Evolutionary conservation across 2,329 filamentous ascomycete genomes (phyloP).

Genomic region (Tolypocladium paradoxum): DNA sequence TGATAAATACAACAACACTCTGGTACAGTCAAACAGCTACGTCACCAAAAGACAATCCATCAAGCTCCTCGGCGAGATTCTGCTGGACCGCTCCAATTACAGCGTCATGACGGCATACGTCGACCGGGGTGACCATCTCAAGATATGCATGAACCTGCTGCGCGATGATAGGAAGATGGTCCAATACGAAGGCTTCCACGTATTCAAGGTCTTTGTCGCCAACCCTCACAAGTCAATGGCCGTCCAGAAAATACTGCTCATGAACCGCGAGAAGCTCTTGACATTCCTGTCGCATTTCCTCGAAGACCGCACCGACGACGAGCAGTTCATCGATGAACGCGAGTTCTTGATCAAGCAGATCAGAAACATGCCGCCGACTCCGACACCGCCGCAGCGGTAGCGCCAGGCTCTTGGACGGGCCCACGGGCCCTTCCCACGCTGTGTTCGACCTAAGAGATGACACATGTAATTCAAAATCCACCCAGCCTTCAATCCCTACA

Average conservation of each 20-base stretch:
- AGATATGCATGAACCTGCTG: slow-evolving; percentile 95
- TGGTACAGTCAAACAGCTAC: slow-evolving; percentile 89
- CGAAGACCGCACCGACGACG: slow-evolving; percentile 90
- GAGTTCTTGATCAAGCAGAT: slow-evolving; percentile 97
- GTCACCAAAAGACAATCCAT: slow-evolving; percentile 98
- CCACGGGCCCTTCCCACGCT: background rate
- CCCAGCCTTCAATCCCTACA: background rate
- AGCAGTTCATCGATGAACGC: slow-evolving; percentile 97
- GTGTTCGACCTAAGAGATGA: background rate
- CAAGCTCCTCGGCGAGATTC: slow-evolving; percentile 88
- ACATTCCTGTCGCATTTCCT: slow-evolving; percentile 85
- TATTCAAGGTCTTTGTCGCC: slow-evolving; percentile 98
- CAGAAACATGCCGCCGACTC: slow-evolving; percentile 50
- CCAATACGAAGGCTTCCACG: slow-evolving; percentile 97
- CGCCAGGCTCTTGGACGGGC: background rate
- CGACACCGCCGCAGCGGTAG: slow-evolving; percentile 40
- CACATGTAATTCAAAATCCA: background rate
- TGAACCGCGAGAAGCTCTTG: slow-evolving; percentile 86
- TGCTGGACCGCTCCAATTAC: slow-evolving; percentile 93
- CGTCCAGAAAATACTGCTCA: slow-evolving; percentile 89
- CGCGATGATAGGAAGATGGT: slow-evolving; percentile 97
- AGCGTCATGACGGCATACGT: slow-evolving; percentile 97
- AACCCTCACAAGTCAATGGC: slow-evolving; percentile 97
- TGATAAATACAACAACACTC: slow-evolving; percentile 71
- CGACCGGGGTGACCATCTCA: slow-evolving; percentile 87